Percentiles rank a stretch among this genome's conserved stretches.
phyloP scores from a whole-genome alignment of 495 filamentous ascomycete species.

The Penicillium crystallinum region DNA sequence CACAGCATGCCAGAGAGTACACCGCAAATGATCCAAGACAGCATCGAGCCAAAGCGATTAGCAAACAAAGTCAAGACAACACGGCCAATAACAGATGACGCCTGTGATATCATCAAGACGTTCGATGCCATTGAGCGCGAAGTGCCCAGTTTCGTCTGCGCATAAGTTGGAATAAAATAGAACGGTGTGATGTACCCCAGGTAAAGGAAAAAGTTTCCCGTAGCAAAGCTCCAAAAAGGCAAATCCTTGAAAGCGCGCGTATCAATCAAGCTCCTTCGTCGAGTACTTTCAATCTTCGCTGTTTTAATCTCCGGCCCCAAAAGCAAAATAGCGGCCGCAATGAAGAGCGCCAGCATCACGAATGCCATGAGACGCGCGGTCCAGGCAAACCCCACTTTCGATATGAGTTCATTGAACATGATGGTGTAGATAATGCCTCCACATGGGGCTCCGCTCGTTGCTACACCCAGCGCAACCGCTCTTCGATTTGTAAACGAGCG shows the following conservation, averaged over 20 bases:
- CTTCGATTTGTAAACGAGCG: constrained; percentile 31
- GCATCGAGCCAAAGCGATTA: constrained; percentile 22
- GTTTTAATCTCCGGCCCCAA: neutral
- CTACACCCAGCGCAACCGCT: constrained; percentile 43
- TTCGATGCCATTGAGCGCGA: constrained; percentile 45
- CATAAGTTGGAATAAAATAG: constrained; percentile 57
- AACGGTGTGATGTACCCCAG: constrained; percentile 59
- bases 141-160: constrained; percentile 37
- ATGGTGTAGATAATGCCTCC: constrained; percentile 53
- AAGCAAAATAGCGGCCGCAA: constrained; percentile 35
- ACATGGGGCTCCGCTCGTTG: constrained; percentile 32
- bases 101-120: constrained; percentile 31
- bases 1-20: constrained; percentile 20
- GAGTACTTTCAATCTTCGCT: neutral
- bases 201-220: constrained; percentile 42
- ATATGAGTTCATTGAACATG: constrained; percentile 42
- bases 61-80: constrained; percentile 19
- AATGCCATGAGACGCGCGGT: constrained; percentile 47
- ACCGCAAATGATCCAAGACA: constrained; percentile 21
- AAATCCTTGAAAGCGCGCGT: constrained; percentile 24
- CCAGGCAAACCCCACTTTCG: constrained; percentile 46
- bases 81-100: constrained; percentile 26
- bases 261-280: constrained; percentile 14
- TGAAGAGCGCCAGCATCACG: constrained; percentile 40
- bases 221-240: constrained; percentile 25